Conservation (phyloP, 805 yeast species). For the Starmerella gropengiesseri region DNA sequence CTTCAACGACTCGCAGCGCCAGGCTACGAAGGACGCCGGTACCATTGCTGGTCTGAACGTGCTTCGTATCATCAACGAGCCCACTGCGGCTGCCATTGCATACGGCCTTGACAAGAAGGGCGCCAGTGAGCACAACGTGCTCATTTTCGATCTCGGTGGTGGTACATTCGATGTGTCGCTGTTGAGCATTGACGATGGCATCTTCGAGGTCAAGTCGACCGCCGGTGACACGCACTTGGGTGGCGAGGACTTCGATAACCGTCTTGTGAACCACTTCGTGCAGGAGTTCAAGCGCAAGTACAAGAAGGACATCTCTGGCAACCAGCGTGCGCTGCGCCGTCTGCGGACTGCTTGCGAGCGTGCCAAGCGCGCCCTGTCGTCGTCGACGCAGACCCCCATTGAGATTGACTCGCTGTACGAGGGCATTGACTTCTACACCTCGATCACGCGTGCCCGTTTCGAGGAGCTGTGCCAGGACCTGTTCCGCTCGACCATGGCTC, state of each 20-base stretch:
- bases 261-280: slow-evolving; percentile 86
- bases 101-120: slow-evolving; percentile 71
- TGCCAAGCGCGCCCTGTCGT: slow-evolving; percentile 96
- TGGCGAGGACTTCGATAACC: slow-evolving; percentile 98
- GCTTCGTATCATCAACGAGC: slow-evolving; percentile 89
- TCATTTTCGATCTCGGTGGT: slow-evolving; percentile 95
- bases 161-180: slow-evolving; percentile 97
- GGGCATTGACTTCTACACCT: slow-evolving; percentile 94
- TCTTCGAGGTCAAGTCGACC: slow-evolving; percentile 93
- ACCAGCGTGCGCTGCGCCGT: slow-evolving; percentile 98
- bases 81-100: slow-evolving; percentile 98
- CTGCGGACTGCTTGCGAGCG: slow-evolving; percentile 98
- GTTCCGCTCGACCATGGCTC: slow-evolving; percentile 87
- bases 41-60: slow-evolving; percentile 91
- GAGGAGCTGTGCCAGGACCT: slow-evolving; percentile 91
- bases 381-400: slow-evolving; percentile 87
- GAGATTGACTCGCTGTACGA: slow-evolving; percentile 92
- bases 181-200: slow-evolving; percentile 88
- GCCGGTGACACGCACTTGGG: slow-evolving; percentile 89
- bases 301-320: slow-evolving; percentile 83
- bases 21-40: slow-evolving; percentile 97
- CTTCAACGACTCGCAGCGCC: slow-evolving; percentile 96
- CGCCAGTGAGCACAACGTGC: slow-evolving; percentile 73
- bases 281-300: slow-evolving; percentile 96
- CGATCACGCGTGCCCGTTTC: slow-evolving; percentile 93